phyloP scores from a whole-genome alignment of 495 filamentous ascomycete species.

The Penicillium ucsense region DNA sequence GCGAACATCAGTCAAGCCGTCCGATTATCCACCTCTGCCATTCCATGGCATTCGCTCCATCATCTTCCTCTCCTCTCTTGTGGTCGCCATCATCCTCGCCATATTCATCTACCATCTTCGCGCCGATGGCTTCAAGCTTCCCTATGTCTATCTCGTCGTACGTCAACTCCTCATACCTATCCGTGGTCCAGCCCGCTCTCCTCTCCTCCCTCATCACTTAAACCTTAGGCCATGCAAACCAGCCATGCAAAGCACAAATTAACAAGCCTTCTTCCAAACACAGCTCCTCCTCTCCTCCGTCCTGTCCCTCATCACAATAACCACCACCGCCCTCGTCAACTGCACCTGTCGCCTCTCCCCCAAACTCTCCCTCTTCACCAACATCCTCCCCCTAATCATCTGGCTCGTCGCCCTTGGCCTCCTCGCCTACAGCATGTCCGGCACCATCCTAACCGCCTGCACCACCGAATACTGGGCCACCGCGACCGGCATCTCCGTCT shows the following conservation, averaged over 20 bases:
- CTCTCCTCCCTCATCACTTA: too few species aligned
- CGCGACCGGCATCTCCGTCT: constrained; percentile 49
- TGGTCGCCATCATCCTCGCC: constrained; percentile 48
- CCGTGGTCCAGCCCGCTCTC: background rate
- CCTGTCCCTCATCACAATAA: constrained; percentile 43
- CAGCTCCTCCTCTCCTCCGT: constrained; percentile 49
- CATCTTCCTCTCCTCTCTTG: constrained; percentile 43
- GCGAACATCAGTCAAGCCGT: constrained; percentile 36
- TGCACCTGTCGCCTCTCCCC: constrained; percentile 48
- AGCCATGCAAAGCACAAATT: constrained; percentile 3
- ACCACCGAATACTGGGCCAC: constrained; percentile 44
- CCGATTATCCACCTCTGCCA: constrained; percentile 45
- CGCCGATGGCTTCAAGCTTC: constrained; percentile 41
- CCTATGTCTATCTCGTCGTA: constrained; percentile 59
- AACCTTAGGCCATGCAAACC: background rate
- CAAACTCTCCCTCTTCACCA: constrained; percentile 42
- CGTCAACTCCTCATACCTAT: constrained; percentile 7
- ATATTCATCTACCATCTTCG: constrained; percentile 55
- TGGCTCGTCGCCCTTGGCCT: constrained; percentile 50
- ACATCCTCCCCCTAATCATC: constrained; percentile 40
- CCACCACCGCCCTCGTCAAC: constrained; percentile 46
- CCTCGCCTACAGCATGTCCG: constrained; percentile 45
- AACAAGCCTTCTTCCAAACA: background rate
- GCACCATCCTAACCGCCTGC: constrained; percentile 50
- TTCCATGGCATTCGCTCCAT: constrained; percentile 48